These are phyloP conservation scores for Conoideocrella luteorostrata DNA, from an alignment of 2,329 filamentous ascomycete genomes.

Conservation along the genomic window DNA sequence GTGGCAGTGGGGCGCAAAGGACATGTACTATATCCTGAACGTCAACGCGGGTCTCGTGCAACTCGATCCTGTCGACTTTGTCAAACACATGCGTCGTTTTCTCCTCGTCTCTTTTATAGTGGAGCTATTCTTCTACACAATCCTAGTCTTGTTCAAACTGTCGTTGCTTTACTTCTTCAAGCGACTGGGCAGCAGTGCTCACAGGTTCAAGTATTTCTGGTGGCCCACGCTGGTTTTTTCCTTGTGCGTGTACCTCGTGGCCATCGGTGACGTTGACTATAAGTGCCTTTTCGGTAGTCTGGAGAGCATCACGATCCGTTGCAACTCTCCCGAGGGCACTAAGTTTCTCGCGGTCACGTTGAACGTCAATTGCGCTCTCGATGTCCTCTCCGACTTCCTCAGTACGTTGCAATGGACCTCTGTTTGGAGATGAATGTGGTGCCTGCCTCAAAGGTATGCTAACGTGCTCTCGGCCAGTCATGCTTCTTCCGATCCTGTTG, in stretches of 20 bases:
- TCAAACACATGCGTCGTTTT: background rate
- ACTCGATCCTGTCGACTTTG: background rate
- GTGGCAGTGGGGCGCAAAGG: conserved; percentile 5
- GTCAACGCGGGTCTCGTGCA: background rate
- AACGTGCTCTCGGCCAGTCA: too few species aligned
- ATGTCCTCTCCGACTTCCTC: conserved; percentile 1
- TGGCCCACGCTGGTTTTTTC: conserved; percentile 1
- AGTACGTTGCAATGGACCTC: conserved; percentile 3
- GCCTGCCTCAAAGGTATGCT: too few species aligned
- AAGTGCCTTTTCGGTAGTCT: background rate
- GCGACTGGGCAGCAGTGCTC: background rate
- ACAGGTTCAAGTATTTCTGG: background rate
- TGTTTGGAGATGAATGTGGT: too few species aligned
- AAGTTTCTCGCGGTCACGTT: background rate
- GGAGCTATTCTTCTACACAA: conserved; percentile 5
- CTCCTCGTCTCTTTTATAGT: background rate
- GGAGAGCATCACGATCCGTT: background rate
- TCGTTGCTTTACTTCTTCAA: conserved; percentile 6
- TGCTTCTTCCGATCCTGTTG: background rate
- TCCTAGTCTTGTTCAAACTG: background rate
- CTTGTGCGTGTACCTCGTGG: background rate
- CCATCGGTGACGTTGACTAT: background rate
- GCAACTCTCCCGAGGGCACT: background rate
- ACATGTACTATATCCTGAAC: conserved; percentile 5
- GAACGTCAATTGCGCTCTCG: background rate